A percentile compares a stretch with the other conserved stretches of the same genome.
These are phyloP conservation scores for Penicillium antarcticum DNA, from an alignment of 495 filamentous ascomycete species.

Conservation along the genomic window DNA sequence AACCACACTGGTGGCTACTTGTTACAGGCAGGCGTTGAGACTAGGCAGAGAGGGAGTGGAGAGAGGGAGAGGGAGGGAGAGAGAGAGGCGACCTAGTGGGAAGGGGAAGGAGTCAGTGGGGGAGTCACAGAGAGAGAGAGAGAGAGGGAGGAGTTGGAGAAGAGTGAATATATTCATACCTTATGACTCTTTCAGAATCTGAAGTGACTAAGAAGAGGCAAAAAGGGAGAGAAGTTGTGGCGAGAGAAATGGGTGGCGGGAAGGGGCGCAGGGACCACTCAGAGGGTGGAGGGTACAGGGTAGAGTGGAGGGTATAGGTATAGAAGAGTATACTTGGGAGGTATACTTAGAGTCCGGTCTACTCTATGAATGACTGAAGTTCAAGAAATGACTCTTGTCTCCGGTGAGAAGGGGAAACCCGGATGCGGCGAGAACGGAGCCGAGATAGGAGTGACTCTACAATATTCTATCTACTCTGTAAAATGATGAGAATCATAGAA, in stretches of 20 bases:
- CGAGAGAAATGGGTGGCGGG: slow-evolving; percentile 28
- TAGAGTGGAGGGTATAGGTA: no score
- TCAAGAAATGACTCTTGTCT: no score
- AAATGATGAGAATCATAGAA: background rate
- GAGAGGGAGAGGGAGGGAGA: background rate
- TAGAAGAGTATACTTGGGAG: no score
- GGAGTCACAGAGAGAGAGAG: background rate
- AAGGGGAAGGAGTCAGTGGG: background rate
- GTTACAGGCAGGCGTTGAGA: slow-evolving; percentile 22
- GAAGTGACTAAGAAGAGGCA: slow-evolving; percentile 8
- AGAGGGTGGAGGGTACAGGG: no score
- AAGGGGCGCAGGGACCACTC: slow-evolving; percentile 11
- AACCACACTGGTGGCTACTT: slow-evolving; percentile 5
- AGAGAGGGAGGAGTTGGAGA: background rate
- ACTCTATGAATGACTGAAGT: no score
- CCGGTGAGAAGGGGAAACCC: background rate
- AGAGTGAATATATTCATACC: no score
- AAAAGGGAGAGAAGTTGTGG: slow-evolving; percentile 19
- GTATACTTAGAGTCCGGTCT: no score
- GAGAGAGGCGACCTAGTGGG: background rate
- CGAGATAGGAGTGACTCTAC: slow-evolving; percentile 12
- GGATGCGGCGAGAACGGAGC: slow-evolving; percentile 6
- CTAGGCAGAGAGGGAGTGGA: slow-evolving; percentile 9
- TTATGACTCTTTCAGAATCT: slow-evolving; percentile 16
- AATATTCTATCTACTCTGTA: background rate